Evolutionary conservation across 352 stramenopile genomes (phyloP).

Genomic region (Phytophthora hibernalis): DNA sequence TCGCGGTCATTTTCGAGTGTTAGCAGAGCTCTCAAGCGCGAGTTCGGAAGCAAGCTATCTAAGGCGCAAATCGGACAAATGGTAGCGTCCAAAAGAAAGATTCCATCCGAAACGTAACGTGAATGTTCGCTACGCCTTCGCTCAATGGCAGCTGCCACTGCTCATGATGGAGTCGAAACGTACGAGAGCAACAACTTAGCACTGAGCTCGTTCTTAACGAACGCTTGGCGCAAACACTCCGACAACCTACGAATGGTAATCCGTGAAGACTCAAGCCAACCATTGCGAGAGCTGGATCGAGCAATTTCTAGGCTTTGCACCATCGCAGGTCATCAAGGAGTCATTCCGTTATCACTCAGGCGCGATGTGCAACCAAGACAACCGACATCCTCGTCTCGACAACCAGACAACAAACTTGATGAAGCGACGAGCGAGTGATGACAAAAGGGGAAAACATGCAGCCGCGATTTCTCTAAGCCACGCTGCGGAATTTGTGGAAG

Average conservation of each 20-base stretch:
- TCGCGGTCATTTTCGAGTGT: no score
- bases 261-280: neutral
- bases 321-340: conserved; percentile 3
- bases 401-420: no score
- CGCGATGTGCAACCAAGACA: no score
- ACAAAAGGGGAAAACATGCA: neutral
- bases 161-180: neutral
- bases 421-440: no score
- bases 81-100: conserved; percentile 4
- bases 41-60: neutral
- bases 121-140: conserved; percentile 1
- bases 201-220: neutral
- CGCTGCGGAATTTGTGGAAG: conserved; percentile 4
- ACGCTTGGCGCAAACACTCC: neutral
- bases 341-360: no score
- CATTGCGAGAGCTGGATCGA: neutral
- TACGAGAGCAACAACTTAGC: neutral
- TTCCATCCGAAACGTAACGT: neutral
- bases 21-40: no score
- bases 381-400: no score
- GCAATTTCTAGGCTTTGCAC: conserved; percentile 3
- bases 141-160: neutral
- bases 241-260: neutral
- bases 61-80: neutral
- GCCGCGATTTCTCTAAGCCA: conserved; percentile 6